A percentile compares a stretch with the other conserved stretches of the same genome.
Conservation (phyloP, 225 moss, liverwort and hornwort genomes). For the Thuidium tamariscinum region DNA sequence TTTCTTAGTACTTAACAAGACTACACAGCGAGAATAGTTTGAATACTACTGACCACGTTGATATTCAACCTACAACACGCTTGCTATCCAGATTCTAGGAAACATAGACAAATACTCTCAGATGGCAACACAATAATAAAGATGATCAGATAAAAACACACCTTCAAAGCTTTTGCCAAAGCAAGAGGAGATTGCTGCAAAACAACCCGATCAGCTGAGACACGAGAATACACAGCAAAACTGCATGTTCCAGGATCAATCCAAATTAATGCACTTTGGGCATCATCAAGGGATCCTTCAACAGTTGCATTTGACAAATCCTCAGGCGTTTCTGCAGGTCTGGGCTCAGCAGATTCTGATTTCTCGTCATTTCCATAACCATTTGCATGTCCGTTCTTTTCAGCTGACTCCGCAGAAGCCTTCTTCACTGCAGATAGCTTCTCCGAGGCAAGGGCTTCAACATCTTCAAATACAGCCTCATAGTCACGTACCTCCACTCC, state of each 20-base stretch:
- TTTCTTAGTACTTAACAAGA: not conserved
- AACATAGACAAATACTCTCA: not conserved
- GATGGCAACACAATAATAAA: not conserved
- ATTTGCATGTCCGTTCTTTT: slow-evolving; percentile 11
- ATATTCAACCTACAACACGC: not conserved
- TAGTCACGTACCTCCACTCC: slow-evolving; percentile 63
- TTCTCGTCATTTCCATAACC: slow-evolving; percentile 15
- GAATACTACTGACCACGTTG: not conserved
- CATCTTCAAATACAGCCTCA: slow-evolving; percentile 52
- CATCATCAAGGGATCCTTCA: not conserved
- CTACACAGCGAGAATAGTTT: not conserved
- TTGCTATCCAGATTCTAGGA: not conserved
- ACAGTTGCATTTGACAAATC: slow-evolving; percentile 1
- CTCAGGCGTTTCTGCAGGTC: slow-evolving; percentile 1
- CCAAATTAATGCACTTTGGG: slow-evolving; percentile 38
- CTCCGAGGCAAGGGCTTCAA: slow-evolving; percentile 40
- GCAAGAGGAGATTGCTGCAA: slow-evolving; percentile 76
- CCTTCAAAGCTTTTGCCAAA: slow-evolving; percentile 77
- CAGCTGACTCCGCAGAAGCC: not conserved
- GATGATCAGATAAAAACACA: not conserved
- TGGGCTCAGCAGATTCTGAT: slow-evolving; percentile 9
- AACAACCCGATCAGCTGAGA: slow-evolving; percentile 40
- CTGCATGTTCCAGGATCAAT: slow-evolving; percentile 74
- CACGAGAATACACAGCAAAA: slow-evolving; percentile 50
- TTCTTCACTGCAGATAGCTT: slow-evolving; percentile 5